A percentile compares a stretch with the other conserved stretches of the same genome.
These are phyloP conservation scores for Papiliotrema terrestris DNA, from an alignment of 1,284 basidiomycete genomes.

Conservation along the genomic window DNA sequence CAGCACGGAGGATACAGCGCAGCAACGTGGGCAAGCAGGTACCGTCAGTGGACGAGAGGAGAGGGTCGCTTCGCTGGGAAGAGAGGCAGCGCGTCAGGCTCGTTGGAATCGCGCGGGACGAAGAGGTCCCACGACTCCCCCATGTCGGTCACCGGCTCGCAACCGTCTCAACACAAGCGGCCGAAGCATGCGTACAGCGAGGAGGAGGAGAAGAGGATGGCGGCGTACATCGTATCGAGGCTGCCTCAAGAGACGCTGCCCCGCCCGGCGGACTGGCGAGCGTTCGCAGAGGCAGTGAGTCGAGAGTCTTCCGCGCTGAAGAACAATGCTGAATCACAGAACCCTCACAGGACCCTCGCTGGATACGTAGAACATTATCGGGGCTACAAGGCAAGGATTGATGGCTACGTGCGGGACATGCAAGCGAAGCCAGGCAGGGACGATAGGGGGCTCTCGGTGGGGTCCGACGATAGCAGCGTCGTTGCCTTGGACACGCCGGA, in stretches of 20 bases:
- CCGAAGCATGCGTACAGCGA: neutral
- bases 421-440: neutral
- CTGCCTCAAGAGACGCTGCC: neutral
- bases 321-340: neutral
- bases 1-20: neutral
- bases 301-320: neutral
- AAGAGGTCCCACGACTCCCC: neutral
- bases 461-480: constrained; percentile 2
- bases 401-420: neutral
- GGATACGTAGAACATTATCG: neutral
- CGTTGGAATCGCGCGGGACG: neutral
- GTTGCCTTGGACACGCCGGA: neutral
- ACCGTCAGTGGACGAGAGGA: neutral
- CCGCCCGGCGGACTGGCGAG: constrained; percentile 3
- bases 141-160: too few species aligned
- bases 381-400: neutral
- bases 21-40: neutral
- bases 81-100: too few species aligned
- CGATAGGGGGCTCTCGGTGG: neutral
- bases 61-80: neutral
- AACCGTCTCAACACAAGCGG: too few species aligned
- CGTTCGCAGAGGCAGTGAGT: constrained; percentile 10
- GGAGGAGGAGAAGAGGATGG: constrained; percentile 10
- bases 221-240: constrained; percentile 5
- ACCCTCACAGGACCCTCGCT: neutral